A percentile compares a stretch with the other conserved stretches of the same genome.
Evolutionary conservation across 768 basidiomycete genomes (phyloP).

Genomic region (Agaricus sinodeliciosus): DNA sequence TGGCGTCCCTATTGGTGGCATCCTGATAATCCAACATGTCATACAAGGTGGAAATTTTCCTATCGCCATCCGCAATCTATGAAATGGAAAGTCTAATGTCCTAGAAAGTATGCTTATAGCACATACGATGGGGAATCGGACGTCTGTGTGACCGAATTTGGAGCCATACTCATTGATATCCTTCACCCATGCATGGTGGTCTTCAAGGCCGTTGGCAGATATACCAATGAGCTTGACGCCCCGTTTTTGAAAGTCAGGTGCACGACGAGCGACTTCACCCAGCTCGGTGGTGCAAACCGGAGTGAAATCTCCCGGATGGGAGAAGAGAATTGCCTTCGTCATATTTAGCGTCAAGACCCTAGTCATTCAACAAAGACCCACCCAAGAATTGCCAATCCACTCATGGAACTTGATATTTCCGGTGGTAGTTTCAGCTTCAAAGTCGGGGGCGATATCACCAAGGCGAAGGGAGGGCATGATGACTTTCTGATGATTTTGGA

Average conservation of each 20-base stretch:
- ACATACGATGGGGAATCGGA: slow-evolving; percentile 89
- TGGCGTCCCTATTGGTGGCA: slow-evolving; percentile 77
- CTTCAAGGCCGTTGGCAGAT: slow-evolving; percentile 82
- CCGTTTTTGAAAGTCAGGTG: slow-evolving; percentile 77
- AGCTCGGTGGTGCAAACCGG: slow-evolving; percentile 97
- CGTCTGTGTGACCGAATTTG: slow-evolving; percentile 61
- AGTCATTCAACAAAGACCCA: slow-evolving; percentile 24
- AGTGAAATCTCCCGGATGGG: slow-evolving; percentile 91
- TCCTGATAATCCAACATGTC: slow-evolving; percentile 98
- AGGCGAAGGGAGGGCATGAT: slow-evolving; percentile 61
- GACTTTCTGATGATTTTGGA: background rate
- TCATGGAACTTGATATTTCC: slow-evolving; percentile 91
- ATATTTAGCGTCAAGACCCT: slow-evolving; percentile 2
- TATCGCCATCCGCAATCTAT: slow-evolving; percentile 88
- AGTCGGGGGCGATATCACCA: slow-evolving; percentile 86
- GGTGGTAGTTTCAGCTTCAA: slow-evolving; percentile 81
- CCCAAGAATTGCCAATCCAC: slow-evolving; percentile 88
- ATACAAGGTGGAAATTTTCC: slow-evolving; percentile 79
- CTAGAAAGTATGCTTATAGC: background rate
- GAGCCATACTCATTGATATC: slow-evolving; percentile 82
- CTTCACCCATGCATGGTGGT: slow-evolving; percentile 83
- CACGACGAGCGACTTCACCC: slow-evolving; percentile 88
- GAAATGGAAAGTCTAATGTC: background rate
- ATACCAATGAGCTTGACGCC: slow-evolving; percentile 92
- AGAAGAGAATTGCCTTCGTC: slow-evolving; percentile 77